phyloP scores from a whole-genome alignment of 768 basidiomycete genomes.

The Lactifluus pinguis region DNA sequence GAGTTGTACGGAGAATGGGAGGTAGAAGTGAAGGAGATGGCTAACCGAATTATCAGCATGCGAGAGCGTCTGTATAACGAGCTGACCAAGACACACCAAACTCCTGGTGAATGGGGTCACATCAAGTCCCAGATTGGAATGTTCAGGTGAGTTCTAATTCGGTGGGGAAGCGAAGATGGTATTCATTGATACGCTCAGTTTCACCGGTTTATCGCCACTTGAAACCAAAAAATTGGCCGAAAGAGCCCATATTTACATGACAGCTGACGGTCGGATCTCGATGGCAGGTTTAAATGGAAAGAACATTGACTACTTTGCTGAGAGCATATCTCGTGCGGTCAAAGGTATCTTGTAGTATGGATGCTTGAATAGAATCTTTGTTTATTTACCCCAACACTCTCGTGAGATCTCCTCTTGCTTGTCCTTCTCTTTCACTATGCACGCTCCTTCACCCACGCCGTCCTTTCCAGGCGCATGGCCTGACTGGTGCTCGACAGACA shows the following conservation, averaged over 20 bases:
- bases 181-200: slow-evolving; percentile 31
- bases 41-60: slow-evolving; percentile 90
- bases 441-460: slow-evolving; percentile 25
- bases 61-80: slow-evolving; percentile 72
- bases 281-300: slow-evolving; percentile 83
- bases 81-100: slow-evolving; percentile 69
- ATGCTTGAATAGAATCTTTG: background rate
- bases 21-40: slow-evolving; percentile 90
- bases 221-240: slow-evolving; percentile 81
- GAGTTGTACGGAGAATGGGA: slow-evolving; percentile 84
- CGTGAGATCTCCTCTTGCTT: background rate
- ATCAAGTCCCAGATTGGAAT: slow-evolving; percentile 96
- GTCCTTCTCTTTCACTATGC: slow-evolving; percentile 15
- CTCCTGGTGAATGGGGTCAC: slow-evolving; percentile 92
- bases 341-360: slow-evolving; percentile 55
- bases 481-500: slow-evolving; percentile 15
- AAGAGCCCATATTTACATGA: slow-evolving; percentile 90
- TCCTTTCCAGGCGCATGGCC: slow-evolving; percentile 43
- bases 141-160: slow-evolving; percentile 63
- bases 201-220: slow-evolving; percentile 71
- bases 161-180: background rate
- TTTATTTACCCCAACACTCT: background rate
- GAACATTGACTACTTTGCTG: slow-evolving; percentile 88
- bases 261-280: slow-evolving; percentile 85
- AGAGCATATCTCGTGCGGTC: slow-evolving; percentile 77